Conservation (phyloP, 2,329 filamentous ascomycete genomes). For the Verticillium zaregamsianum region DNA sequence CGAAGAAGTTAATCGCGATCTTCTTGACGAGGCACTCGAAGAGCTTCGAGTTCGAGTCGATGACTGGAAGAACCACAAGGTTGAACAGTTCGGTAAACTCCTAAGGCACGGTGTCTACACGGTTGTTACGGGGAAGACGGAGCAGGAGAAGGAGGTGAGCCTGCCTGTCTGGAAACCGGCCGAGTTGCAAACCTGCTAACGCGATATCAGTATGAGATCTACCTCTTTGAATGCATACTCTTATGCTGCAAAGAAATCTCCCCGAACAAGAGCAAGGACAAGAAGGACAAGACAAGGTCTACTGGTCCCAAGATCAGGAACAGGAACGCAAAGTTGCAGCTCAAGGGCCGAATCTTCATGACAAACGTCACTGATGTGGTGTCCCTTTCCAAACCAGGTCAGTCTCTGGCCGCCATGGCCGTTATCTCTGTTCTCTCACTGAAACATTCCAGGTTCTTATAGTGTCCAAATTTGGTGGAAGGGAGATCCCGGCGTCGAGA, state of each 20-base stretch:
- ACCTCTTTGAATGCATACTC: slow-evolving; percentile 91
- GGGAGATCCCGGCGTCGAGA: slow-evolving; percentile 90
- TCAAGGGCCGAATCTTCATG: slow-evolving; percentile 99
- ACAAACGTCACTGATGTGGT: slow-evolving; percentile 96
- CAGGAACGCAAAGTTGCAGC: slow-evolving; percentile 77
- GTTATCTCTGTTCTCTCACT: slow-evolving; percentile 16
- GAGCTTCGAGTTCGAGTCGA: slow-evolving; percentile 82
- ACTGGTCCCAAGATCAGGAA: slow-evolving; percentile 53
- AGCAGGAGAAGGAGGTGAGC: slow-evolving; percentile 83
- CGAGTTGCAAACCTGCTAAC: background rate
- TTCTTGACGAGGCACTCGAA: slow-evolving; percentile 76
- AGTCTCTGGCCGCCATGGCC: slow-evolving; percentile 20
- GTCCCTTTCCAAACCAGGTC: slow-evolving; percentile 82
- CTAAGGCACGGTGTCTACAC: slow-evolving; percentile 87
- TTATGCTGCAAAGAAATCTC: slow-evolving; percentile 96
- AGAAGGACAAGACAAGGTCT: slow-evolving; percentile 60
- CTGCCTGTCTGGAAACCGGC: too few relatives aligned
- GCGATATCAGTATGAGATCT: slow-evolving; percentile 81
- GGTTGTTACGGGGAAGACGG: slow-evolving; percentile 83
- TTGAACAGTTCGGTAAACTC: slow-evolving; percentile 87
- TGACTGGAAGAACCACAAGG: slow-evolving; percentile 92
- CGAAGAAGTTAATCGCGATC: slow-evolving; percentile 82
- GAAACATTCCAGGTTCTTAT: slow-evolving; percentile 66
- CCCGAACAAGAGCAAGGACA: slow-evolving; percentile 77
- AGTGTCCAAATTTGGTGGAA: slow-evolving; percentile 99